Base-by-base conservation (phyloP, 148 eudicot genomes). In the Linanthus parryae region DNA sequence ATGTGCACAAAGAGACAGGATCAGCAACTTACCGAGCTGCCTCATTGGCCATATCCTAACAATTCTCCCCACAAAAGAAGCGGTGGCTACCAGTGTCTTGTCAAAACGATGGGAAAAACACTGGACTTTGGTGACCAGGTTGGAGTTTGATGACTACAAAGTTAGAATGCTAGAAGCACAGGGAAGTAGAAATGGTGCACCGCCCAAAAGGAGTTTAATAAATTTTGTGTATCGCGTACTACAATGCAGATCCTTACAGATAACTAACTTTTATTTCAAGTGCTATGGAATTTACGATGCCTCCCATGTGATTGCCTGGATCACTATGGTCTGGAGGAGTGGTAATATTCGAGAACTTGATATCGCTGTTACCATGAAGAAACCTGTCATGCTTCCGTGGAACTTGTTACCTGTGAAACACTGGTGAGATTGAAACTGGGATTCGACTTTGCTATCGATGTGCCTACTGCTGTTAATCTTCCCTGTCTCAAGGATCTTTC, bases 21-120 rank as follows among this genome's bases (percentile, higher is more conserved):
- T 45, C 11, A 45, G 49, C 15, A 45, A 7, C 3, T 45, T 45
- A 23, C 49, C 49, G 23, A 17, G 24, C 12, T 45, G 28, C 13
- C 28, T 45, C 4, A 8, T 45, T 19, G 15, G 26, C 4, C 21
- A 45, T 19, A 45, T 45, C 28, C 28, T 45, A 25, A 19, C 49
- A 4, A 7, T 10, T 23, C 49, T 45, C 13, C 49, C 49, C 9
- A 45, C 49, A 4, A 45, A 45, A 45, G 18, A 45, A 3, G 49
- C 14, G 15, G 10, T 45, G 49, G 27, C 25, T 19, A 45, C 49
- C 12, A 22, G 27, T 23, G 15, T 45, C 12, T 14, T 45, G 9
- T 45, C 49, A 12, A 45, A 25, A 25, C 20, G 8, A 45, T 45
- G 49, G 49, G 23, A 25, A 28, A n/a, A 7, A 19, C 5, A 8